Conservation (phyloP, 2,329 filamentous ascomycete species). For the Penicillium sp. region DNA sequence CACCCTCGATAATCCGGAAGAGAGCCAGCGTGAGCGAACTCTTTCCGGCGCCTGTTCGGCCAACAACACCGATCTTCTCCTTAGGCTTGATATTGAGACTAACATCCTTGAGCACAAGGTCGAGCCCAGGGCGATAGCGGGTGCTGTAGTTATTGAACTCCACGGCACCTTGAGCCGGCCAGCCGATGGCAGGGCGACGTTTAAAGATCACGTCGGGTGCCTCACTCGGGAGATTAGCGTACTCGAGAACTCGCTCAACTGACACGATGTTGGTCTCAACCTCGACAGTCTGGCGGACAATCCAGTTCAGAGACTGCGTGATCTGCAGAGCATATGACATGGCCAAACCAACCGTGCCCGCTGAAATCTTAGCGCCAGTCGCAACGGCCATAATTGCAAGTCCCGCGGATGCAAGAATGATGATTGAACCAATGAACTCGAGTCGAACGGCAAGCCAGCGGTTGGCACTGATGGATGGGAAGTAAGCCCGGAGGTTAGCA, state of each 20-base stretch:
- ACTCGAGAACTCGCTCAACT: constrained; percentile 95
- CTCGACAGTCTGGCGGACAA: constrained; percentile 95
- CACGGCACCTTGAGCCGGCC: constrained; percentile 85
- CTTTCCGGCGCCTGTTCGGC: constrained; percentile 93
- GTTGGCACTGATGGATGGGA: constrained; percentile 90
- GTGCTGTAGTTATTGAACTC: constrained; percentile 93
- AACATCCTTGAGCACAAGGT: constrained; percentile 90
- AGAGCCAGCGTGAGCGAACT: constrained; percentile 87
- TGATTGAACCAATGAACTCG: constrained; percentile 90
- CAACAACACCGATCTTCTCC: constrained; percentile 97
- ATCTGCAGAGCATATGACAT: constrained; percentile 99
- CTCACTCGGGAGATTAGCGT: constrained; percentile 85
- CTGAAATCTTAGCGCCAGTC: constrained; percentile 59
- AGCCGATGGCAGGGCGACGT: constrained; percentile 80
- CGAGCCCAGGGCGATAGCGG: constrained; percentile 82
- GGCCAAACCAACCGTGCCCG: constrained; percentile 81
- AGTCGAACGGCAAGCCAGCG: constrained; percentile 92
- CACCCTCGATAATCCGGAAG: constrained; percentile 92
- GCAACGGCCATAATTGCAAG: constrained; percentile 79
- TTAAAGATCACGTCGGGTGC: constrained; percentile 90
- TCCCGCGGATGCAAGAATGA: constrained; percentile 82
- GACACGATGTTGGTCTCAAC: constrained; percentile 99
- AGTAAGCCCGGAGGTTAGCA: constrained; percentile 89
- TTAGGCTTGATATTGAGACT: constrained; percentile 89
- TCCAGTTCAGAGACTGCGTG: constrained; percentile 97